Evolutionary conservation across 305 asterid species (phyloP), one percentile per base, ranked within the genome.

Genomic region (Caryopteris hybrid): DNA sequence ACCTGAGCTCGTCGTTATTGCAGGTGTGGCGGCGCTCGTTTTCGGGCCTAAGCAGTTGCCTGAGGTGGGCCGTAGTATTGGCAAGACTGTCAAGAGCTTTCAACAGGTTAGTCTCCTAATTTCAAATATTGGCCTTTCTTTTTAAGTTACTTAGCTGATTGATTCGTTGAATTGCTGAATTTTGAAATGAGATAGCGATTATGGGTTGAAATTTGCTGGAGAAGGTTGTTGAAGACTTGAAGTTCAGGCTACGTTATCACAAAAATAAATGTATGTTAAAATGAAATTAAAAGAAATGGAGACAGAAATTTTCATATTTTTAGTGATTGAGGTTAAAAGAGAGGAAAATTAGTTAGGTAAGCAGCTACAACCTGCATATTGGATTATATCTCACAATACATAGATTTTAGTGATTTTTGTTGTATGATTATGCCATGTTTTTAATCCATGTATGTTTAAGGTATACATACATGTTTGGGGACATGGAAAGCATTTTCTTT

Each of bases 41-140:
- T 92, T 92, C 75, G 98, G 98, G 10, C 96, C 98, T 31, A 92
- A 82, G 69, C 70, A 87, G 84, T 64, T 92, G 78, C 98, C 96
- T 22, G 95, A 92, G 73, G 90, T 89, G 14, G 98, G 98, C 57
- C 83, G 88, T 17, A 84, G 91, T 51, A 76, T 92, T 69, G 98
- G 98, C 80, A 92, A 86, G 83, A 87, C 96, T 2, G 75, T 92
- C 79, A 89, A 92, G 83, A 87, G 98, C 82, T 92, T 92, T 68
- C 98, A 92, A 51, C 92, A 92, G 98, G 98, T 92, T 23, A 2
- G 18, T 34, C 4, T 23, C 25, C 27, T 45, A 33, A 62, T 55
- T 51, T 0, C 3, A 11, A 12, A 12, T 36, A 33, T 31, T 16
- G 36, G 53, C 17, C 0, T 22, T 33, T 58, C 18, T 0, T 6